phyloP scores from a whole-genome alignment of 2,329 filamentous ascomycete genomes.

The Botrytis medusae region DNA sequence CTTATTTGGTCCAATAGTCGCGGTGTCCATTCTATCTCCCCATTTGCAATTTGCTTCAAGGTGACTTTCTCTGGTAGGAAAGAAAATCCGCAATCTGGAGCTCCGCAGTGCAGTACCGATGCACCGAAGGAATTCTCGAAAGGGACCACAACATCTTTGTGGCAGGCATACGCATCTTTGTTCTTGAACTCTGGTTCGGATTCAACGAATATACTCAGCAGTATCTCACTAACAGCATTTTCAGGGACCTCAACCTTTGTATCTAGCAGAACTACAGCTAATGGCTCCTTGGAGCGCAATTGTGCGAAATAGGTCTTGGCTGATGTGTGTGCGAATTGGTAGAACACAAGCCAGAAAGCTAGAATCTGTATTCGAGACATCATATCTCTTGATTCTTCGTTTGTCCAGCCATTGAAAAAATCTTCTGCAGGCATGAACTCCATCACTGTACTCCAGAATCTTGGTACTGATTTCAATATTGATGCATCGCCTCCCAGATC shows the following conservation, averaged over 20 bases:
- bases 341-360: not conserved
- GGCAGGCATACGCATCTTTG: not conserved
- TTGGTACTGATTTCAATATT: not conserved
- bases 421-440: not conserved
- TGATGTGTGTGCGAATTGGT: not conserved
- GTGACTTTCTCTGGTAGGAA: not conserved
- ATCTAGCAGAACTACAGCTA: not conserved
- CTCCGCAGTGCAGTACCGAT: not conserved
- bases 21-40: not conserved
- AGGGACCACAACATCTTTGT: not conserved
- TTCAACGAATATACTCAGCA: not conserved
- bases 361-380: slow-evolving; percentile 4
- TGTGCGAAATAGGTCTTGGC: not conserved
- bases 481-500: not conserved
- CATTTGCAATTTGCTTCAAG: not conserved
- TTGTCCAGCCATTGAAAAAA: not conserved
- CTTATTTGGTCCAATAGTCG: not conserved
- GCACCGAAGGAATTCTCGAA: not conserved
- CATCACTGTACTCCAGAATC: not conserved
- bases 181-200: not conserved
- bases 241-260: not conserved
- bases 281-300: not conserved
- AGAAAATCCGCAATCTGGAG: not conserved
- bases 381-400: not conserved
- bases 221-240: not conserved